Evolutionary conservation across 78 protist species (phyloP).

Genomic region (Tieghemostelium lacteum): DNA sequence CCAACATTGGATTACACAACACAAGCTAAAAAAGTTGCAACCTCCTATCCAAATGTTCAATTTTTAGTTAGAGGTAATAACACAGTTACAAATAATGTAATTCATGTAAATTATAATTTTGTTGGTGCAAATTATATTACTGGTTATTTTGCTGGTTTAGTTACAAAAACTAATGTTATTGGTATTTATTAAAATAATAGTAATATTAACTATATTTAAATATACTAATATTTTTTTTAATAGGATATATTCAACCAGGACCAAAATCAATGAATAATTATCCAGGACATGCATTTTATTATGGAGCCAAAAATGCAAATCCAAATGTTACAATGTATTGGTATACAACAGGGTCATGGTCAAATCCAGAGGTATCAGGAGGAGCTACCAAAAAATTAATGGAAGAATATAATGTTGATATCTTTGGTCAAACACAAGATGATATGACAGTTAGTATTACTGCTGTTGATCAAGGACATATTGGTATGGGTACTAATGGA

Average conservation of each 20-base stretch:
- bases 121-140: not conserved
- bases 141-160: constrained; percentile 27
- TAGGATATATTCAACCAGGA: constrained; percentile 21
- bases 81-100: not conserved
- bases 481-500: constrained; percentile 57
- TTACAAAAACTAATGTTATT: not conserved
- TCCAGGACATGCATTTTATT: not conserved
- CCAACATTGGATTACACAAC: constrained; percentile 2
- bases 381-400: constrained; percentile 11
- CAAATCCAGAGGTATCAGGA: not conserved
- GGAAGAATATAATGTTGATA: not conserved
- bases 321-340: not conserved
- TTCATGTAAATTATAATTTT: not conserved
- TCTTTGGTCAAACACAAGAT: constrained; percentile 16
- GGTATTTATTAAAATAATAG: not conserved
- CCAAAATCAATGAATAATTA: not conserved
- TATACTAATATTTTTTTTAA: not conserved
- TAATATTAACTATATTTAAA: no score
- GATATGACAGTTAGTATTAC: constrained; percentile 14
- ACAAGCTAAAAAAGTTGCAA: not conserved
- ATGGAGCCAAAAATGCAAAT: not conserved
- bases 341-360: constrained; percentile 13
- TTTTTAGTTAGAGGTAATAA: constrained; percentile 12
- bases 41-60: not conserved
- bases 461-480: not conserved